phyloP scores from a whole-genome alignment of 306 rosid species.

The Castanea sativa region DNA sequence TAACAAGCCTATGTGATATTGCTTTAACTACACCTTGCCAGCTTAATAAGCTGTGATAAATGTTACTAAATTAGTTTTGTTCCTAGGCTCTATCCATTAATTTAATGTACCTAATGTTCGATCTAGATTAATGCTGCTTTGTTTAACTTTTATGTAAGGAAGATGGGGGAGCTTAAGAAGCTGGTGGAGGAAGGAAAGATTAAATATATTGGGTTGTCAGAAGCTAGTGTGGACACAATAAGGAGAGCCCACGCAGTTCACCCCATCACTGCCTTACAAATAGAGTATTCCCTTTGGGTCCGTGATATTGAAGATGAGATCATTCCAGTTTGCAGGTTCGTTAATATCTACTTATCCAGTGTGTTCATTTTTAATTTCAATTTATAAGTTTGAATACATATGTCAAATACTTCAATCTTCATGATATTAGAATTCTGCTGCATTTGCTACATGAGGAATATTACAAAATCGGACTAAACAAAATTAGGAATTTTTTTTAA shows the following conservation, averaged over 20 bases:
- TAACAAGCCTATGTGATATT: too few species aligned
- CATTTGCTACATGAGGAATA: not conserved
- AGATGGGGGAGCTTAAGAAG: conserved; percentile 62
- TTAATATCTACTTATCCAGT: not conserved
- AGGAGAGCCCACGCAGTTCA: conserved; percentile 67
- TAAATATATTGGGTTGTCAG: conserved; percentile 58
- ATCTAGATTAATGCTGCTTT: not conserved
- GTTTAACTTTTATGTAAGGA: conserved; percentile 20
- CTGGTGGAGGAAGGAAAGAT: conserved; percentile 67
- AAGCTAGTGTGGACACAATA: conserved; percentile 58
- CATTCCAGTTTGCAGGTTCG: conserved; percentile 65
- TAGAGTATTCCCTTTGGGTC: conserved; percentile 69
- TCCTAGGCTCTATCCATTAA: too few species aligned
- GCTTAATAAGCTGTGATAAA: too few species aligned
- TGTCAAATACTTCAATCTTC: not conserved
- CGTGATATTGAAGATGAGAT: conserved; percentile 66
- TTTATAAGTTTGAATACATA: not conserved
- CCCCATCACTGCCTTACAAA: conserved; percentile 75
- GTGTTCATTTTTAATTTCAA: not conserved
- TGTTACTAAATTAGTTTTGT: too few species aligned
- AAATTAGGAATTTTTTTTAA: too few species aligned
- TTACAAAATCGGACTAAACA: not conserved
- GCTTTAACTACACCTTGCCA: too few species aligned
- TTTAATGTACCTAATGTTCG: not conserved
- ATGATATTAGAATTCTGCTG: not conserved